Evolutionary conservation across 805 yeast species (phyloP).

Genomic region (Hanseniaspora osmophila): DNA sequence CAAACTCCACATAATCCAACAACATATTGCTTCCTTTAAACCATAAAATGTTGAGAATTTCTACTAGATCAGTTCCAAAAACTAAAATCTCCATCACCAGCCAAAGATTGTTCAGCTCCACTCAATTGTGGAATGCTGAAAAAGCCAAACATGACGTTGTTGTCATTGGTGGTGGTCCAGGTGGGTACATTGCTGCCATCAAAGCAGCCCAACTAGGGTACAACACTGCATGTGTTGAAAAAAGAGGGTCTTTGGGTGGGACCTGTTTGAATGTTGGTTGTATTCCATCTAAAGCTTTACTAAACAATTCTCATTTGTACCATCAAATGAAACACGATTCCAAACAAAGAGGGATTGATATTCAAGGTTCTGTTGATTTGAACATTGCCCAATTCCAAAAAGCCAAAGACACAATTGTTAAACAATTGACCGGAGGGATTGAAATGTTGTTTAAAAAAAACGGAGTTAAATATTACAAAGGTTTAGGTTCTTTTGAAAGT

Average conservation of each 20-base stretch:
- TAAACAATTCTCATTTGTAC: constrained; percentile 87
- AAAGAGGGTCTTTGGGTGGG: constrained; percentile 93
- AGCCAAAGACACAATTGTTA: constrained; percentile 85
- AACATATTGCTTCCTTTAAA: background rate
- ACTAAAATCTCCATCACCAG: background rate
- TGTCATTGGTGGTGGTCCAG: constrained; percentile 98
- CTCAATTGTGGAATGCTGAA: constrained; percentile 12
- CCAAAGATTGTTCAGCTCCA: constrained; percentile 6
- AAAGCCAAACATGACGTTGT: constrained; percentile 69
- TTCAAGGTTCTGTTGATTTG: constrained; percentile 50
- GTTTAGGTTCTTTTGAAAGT: constrained; percentile 75
- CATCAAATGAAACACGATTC: constrained; percentile 83
- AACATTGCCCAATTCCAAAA: constrained; percentile 72
- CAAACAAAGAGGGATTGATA: constrained; percentile 78
- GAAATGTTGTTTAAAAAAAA: constrained; percentile 92
- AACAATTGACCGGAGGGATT: constrained; percentile 82
- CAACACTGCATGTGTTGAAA: constrained; percentile 92
- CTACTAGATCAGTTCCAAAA: background rate
- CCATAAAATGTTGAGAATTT: constrained; percentile 4
- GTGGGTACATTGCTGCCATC: constrained; percentile 98
- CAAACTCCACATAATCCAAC: background rate
- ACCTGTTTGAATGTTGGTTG: constrained; percentile 98
- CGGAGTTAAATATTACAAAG: constrained; percentile 88
- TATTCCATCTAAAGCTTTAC: constrained; percentile 90
- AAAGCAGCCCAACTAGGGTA: constrained; percentile 94